Evolutionary conservation across 2,329 filamentous ascomycete genomes (phyloP).

Genomic region (Sclerotinia spermophila): DNA sequence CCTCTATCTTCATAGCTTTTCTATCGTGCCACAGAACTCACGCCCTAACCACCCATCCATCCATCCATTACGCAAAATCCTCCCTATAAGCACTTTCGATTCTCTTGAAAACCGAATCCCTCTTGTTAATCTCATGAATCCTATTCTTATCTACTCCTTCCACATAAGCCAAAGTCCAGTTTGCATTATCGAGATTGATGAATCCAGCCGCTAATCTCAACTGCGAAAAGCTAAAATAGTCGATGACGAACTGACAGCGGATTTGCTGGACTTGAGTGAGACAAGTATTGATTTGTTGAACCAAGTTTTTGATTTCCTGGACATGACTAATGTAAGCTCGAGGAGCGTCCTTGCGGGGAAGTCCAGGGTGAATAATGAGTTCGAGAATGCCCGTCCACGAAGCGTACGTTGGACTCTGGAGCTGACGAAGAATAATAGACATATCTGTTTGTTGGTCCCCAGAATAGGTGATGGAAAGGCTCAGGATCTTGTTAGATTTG

Average conservation of each 20-base stretch:
- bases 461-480: background rate
- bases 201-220: background rate
- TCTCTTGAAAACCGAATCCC: background rate
- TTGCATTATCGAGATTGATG: background rate
- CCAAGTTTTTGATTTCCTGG: background rate
- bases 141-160: background rate
- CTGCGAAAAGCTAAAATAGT: background rate
- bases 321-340: background rate
- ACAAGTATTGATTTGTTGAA: background rate
- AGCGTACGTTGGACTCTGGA: background rate
- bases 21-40: background rate
- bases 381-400: background rate
- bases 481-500: background rate
- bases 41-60: no score
- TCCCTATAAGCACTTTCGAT: background rate
- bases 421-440: background rate
- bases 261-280: background rate
- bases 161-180: background rate
- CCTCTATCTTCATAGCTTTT: background rate
- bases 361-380: background rate
- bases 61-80: background rate
- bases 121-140: background rate
- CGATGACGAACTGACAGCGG: background rate
- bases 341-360: background rate
- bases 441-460: background rate